Base-by-base conservation (phyloP, 768 basidiomycete genomes). In the Amyloporia xantha region DNA sequence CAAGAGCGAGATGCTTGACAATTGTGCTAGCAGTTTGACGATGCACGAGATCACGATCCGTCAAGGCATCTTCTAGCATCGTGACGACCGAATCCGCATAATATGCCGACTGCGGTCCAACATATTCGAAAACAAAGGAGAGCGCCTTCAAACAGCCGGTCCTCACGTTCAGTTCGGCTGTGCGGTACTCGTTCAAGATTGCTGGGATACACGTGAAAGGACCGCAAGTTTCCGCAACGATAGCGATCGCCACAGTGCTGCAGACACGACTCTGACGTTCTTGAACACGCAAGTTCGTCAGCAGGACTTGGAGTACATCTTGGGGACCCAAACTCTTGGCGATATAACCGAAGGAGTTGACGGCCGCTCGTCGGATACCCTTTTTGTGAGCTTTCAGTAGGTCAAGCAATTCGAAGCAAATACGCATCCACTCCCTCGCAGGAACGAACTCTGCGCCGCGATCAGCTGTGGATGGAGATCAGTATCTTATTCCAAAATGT, bases 401-500 rank as follows among this genome's bases (percentile, higher is more conserved):
- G 62, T 98, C 96, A 43, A 99, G 79, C 27, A 99, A 71, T 63
- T 99, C 96, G 68, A 99, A 98, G 65, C 96, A 98, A 62, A 99
- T 98, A 62, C 96, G 86, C 96, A 99, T 99, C 96, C 95, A 98
- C 69, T 99, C 96, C 60, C 96, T 82, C 9, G 96, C 95, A 13
- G 96, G 94, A 0, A 99, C 95, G 53, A 91, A 97, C 68, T 98
- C 96, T 19, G 96, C 95, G 48, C 96, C 96, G 68, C 96, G 92
- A 81, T 99, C 96, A 49, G 96, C 95, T 77, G 41, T 47, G 45
- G 28, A n/a, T 26, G 15, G 28, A 28, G 30, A 17, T 49, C 39
- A 49, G 42, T 28, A 30, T 41, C 12, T n/a, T 33, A 28, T 47
- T 36, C 21, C 24, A 26, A 24, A 6, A 43, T 21, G 2, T 5